Conservation (phyloP, 225 moss, liverwort and hornwort species). For the Pseudisothecium myosuroides region DNA sequence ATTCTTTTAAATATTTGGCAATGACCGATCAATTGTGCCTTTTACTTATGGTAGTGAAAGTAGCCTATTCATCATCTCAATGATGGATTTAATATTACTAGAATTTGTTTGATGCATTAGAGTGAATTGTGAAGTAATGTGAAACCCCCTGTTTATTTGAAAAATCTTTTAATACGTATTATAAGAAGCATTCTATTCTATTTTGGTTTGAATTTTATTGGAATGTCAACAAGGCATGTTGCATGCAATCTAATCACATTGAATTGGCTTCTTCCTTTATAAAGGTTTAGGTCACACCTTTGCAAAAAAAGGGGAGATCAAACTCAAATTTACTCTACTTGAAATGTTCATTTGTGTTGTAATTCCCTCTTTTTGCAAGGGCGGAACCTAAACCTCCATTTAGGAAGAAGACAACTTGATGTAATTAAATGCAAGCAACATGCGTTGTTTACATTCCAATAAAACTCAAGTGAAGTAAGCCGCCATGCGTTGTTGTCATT, state of each 20-base stretch:
- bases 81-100: neutral
- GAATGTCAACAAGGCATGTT: neutral
- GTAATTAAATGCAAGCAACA: neutral
- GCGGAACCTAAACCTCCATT: neutral
- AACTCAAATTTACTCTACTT: neutral
- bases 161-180: neutral
- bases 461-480: neutral
- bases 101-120: neutral
- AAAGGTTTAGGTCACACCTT: neutral
- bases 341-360: neutral
- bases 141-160: rapidly evolving
- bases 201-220: rapidly evolving
- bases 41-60: neutral
- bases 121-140: neutral
- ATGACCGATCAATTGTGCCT: rapidly evolving
- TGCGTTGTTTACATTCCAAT: neutral
- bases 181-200: neutral
- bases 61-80: neutral
- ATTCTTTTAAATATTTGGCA: neutral
- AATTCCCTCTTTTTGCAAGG: rapidly evolving
- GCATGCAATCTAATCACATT: neutral
- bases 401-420: neutral
- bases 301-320: neutral
- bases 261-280: neutral
- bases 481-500: neutral